A percentile compares a stretch with the other conserved stretches of the same genome.
Conservation (phyloP, 1,139 yeast species). For the Spathaspora sp. region DNA sequence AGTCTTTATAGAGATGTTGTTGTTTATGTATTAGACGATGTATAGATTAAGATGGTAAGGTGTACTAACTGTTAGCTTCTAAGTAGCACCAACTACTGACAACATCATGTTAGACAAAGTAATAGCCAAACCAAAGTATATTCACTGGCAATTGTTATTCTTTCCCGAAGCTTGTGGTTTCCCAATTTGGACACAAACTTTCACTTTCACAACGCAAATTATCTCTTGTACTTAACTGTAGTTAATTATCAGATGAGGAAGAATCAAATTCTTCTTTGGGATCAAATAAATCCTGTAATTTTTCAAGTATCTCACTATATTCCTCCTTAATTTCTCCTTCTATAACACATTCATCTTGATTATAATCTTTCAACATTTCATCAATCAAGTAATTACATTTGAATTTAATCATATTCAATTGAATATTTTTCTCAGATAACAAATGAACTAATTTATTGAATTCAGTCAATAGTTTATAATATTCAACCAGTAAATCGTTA, state of each 20-base stretch:
- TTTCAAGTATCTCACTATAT: neutral
- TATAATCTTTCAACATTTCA: neutral
- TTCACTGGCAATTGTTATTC: neutral
- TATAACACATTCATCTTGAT: neutral
- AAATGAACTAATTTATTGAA: slow-evolving; percentile 11
- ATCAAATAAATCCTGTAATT: slow-evolving; percentile 12
- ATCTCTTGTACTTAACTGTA: neutral
- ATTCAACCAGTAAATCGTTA: slow-evolving; percentile 7
- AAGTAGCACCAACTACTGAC: no score
- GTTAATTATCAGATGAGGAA: neutral
- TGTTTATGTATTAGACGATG: neutral
- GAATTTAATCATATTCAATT: slow-evolving; percentile 11
- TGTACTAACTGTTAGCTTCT: neutral
- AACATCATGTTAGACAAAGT: neutral
- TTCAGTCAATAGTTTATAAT: slow-evolving; percentile 10
- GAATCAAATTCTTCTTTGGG: slow-evolving; percentile 14
- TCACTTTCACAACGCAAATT: neutral
- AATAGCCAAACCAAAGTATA: neutral
- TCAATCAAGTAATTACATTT: slow-evolving; percentile 6
- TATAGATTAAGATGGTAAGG: neutral
- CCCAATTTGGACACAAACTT: neutral
- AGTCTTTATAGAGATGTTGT: neutral
- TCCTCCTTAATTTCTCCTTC: neutral
- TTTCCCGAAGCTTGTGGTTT: neutral
- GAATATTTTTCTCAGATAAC: slow-evolving; percentile 11